These are phyloP conservation scores for Coffea humblotiana DNA, from an alignment of 305 asterid genomes.

Conservation along the genomic window DNA sequence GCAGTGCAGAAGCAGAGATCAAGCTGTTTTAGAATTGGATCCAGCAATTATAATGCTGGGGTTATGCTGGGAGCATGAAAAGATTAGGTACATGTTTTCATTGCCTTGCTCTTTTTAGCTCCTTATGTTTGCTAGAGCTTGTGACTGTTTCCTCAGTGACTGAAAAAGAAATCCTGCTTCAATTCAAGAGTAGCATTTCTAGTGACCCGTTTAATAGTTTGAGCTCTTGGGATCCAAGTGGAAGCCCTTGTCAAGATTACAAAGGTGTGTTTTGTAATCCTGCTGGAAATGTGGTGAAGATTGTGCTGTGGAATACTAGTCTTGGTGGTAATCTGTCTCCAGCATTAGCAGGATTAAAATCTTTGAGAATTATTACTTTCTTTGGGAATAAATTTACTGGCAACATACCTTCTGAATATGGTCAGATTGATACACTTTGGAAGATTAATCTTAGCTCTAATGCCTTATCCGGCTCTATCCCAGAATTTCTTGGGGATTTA, in stretches of 20 bases:
- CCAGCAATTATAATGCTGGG: slow-evolving; percentile 72
- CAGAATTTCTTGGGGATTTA: slow-evolving; percentile 78
- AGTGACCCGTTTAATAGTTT: slow-evolving; percentile 79
- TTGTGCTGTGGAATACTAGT: slow-evolving; percentile 80
- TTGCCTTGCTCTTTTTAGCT: slow-evolving; percentile 45
- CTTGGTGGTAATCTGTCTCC: slow-evolving; percentile 76
- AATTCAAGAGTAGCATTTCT: slow-evolving; percentile 79
- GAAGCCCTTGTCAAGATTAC: slow-evolving; percentile 60
- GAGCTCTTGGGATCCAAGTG: slow-evolving; percentile 60
- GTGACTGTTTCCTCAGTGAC: slow-evolving; percentile 50
- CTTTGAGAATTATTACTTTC: slow-evolving; percentile 64
- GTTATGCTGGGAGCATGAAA: slow-evolving; percentile 59
- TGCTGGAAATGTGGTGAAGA: slow-evolving; percentile 72
- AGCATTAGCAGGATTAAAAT: slow-evolving; percentile 65
- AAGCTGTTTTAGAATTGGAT: slow-evolving; percentile 45
- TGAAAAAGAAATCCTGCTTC: slow-evolving; percentile 88
- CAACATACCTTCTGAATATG: slow-evolving; percentile 68
- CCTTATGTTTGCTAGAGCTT: slow-evolving; percentile 42
- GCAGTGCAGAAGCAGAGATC: slow-evolving; percentile 35
- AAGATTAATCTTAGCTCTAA: slow-evolving; percentile 88
- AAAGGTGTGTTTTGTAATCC: slow-evolving; percentile 74
- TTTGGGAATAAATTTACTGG: slow-evolving; percentile 76
- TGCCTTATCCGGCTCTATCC: slow-evolving; percentile 83
- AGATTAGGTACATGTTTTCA: slow-evolving; percentile 57
- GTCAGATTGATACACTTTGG: slow-evolving; percentile 68